Conservation (phyloP, 2,329 filamentous ascomycete species). For the Cytospora paraplurivora region DNA sequence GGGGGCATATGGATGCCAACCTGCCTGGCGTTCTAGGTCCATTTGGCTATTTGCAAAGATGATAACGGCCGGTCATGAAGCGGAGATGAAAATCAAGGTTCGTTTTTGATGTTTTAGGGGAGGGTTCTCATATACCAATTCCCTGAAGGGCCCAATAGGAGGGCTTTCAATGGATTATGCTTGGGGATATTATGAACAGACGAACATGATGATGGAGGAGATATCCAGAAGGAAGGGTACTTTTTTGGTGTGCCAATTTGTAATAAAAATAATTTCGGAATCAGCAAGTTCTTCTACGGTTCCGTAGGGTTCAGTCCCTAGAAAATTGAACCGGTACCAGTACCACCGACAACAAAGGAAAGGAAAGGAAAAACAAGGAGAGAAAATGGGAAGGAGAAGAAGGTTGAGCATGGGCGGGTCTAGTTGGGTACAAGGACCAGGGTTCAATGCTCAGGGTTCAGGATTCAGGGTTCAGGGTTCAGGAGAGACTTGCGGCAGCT, state of each 20-base stretch:
- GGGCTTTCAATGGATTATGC: background rate
- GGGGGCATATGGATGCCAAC: constrained; percentile 1
- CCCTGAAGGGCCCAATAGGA: background rate
- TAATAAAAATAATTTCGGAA: constrained; percentile 16
- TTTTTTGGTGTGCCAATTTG: constrained; percentile 2
- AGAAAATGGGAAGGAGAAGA: background rate
- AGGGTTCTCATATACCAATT: background rate
- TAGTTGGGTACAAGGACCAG: background rate
- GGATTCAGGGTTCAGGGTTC: too few species aligned
- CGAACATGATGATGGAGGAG: constrained; percentile 6
- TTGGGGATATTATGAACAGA: constrained; percentile 7
- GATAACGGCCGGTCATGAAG: background rate
- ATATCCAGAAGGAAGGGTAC: background rate
- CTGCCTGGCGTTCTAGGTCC: constrained; percentile 22
- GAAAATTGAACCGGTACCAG: too few species aligned
- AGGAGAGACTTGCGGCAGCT: background rate
- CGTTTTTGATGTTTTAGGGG: background rate
- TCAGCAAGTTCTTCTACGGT: background rate
- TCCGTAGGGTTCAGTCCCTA: too few species aligned
- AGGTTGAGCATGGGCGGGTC: background rate
- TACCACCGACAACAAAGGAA: too few species aligned
- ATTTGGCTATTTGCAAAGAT: background rate
- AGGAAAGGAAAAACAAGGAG: too few species aligned
- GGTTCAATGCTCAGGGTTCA: background rate
- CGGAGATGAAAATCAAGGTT: constrained; percentile 6